A percentile compares a stretch with the other conserved stretches of the same genome.
Evolutionary conservation across 169 alveolate genomes (phyloP).

Genomic region (Plasmodium gonderi): DNA sequence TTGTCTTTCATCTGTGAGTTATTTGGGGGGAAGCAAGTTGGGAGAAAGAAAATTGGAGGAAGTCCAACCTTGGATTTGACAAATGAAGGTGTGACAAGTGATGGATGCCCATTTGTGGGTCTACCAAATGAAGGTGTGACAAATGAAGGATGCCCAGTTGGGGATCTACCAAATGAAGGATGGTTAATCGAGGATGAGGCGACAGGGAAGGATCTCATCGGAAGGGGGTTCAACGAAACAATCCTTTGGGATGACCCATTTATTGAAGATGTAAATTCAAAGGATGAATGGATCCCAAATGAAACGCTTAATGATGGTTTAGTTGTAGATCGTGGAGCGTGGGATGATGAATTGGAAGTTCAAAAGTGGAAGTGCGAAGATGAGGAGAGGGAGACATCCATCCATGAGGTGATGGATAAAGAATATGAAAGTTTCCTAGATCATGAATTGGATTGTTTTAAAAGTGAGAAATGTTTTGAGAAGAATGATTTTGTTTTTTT

Average conservation of each 20-base stretch:
- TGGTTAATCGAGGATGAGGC: too few relatives aligned
- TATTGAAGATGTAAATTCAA: too few relatives aligned
- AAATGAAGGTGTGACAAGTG: too few relatives aligned
- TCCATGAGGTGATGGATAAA: neutral
- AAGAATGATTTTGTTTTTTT: constrained; percentile 57
- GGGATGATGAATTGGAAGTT: neutral
- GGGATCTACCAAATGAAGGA: too few relatives aligned
- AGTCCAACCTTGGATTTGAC: neutral
- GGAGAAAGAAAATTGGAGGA: neutral
- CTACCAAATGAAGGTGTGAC: too few relatives aligned
- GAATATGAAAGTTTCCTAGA: too few relatives aligned
- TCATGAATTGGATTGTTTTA: constrained; percentile 32
- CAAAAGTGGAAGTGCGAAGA: neutral
- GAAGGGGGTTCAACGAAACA: neutral
- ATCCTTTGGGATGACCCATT: neutral
- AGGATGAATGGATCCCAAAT: neutral
- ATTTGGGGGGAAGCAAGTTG: neutral
- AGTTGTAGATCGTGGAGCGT: neutral
- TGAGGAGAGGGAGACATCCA: neutral
- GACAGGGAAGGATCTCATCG: too few relatives aligned
- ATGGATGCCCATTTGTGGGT: neutral
- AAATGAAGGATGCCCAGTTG: neutral
- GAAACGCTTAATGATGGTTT: neutral
- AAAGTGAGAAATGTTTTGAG: constrained; percentile 26
- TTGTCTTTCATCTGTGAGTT: neutral